Evolutionary conservation across 176 grass and related monocot genomes (phyloP).

Genomic region (Musa itinerans): DNA sequence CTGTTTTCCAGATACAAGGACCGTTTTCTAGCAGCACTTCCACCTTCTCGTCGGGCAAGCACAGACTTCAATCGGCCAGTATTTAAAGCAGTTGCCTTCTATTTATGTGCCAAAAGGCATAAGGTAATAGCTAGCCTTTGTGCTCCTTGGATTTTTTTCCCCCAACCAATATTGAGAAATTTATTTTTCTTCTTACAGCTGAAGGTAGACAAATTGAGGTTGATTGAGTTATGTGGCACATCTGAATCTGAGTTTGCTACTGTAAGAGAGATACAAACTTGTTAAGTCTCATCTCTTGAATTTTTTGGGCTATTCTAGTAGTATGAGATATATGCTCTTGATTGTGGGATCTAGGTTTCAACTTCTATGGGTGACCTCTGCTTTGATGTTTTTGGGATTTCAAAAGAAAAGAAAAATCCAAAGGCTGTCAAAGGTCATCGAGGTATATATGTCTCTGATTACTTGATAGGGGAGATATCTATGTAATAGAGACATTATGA

Average conservation of each 20-base stretch:
- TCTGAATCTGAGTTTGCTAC: slow-evolving; percentile 81
- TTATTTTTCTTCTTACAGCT: slow-evolving; percentile 33
- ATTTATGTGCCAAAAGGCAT: slow-evolving; percentile 89
- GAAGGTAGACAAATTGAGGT: slow-evolving; percentile 89
- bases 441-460: slow-evolving; percentile 37
- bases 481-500: background rate
- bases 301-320: background rate
- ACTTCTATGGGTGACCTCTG: slow-evolving; percentile 93
- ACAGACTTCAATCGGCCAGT: slow-evolving; percentile 79
- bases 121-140: slow-evolving; percentile 42
- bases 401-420: slow-evolving; percentile 88
- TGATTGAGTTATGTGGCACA: slow-evolving; percentile 79
- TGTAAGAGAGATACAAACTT: slow-evolving; percentile 21
- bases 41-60: slow-evolving; percentile 58
- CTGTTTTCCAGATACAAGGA: slow-evolving; percentile 70
- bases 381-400: slow-evolving; percentile 85
- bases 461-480: background rate
- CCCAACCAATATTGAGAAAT: background rate
- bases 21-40: slow-evolving; percentile 65
- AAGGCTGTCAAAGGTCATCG: slow-evolving; percentile 78
- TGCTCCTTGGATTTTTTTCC: background rate
- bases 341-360: slow-evolving; percentile 43
- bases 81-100: slow-evolving; percentile 80
- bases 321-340: background rate
- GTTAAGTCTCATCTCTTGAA: background rate